Evolutionary conservation across 208 protist genomes (phyloP).

Genomic region (Trypanosoma conorhini): DNA sequence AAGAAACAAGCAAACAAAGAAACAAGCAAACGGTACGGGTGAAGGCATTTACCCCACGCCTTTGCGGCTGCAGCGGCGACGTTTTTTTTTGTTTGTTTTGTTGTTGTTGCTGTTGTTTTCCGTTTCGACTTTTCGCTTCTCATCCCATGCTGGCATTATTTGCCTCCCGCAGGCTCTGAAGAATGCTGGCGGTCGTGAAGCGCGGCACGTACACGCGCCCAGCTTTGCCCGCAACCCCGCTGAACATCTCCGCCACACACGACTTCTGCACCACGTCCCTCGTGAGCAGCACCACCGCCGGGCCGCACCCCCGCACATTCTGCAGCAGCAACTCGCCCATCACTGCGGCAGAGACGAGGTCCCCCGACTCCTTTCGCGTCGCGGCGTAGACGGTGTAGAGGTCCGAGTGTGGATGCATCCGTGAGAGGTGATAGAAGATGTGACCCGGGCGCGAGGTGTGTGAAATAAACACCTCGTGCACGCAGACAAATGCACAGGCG

Average conservation of each 20-base stretch:
- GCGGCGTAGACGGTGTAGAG: constrained; percentile 69
- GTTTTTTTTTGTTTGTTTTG: too few relatives aligned
- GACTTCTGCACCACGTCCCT: constrained; percentile 55
- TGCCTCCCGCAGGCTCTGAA: constrained; percentile 23
- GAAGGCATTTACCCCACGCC: background rate
- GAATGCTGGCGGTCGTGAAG: constrained; percentile 16
- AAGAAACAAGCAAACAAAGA: too few relatives aligned
- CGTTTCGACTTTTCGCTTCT: background rate
- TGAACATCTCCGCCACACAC: constrained; percentile 51
- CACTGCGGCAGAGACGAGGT: constrained; percentile 47
- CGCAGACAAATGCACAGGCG: constrained; percentile 54
- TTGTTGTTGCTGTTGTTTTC: too few relatives aligned
- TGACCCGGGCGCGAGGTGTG: constrained; percentile 55
- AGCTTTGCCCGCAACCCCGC: constrained; percentile 18
- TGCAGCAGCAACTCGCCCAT: constrained; percentile 43
- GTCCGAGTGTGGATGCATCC: constrained; percentile 56
- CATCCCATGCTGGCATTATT: constrained; percentile 23
- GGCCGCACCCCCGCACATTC: constrained; percentile 24
- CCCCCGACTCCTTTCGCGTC: constrained; percentile 66
- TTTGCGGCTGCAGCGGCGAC: background rate
- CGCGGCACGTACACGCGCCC: constrained; percentile 31
- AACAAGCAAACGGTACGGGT: background rate
- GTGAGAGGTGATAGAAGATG: constrained; percentile 65
- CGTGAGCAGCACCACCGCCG: constrained; percentile 73
- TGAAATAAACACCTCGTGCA: constrained; percentile 79